Conservation (phyloP, 805 yeast species). For the Cyberlindnera mycetangii region DNA sequence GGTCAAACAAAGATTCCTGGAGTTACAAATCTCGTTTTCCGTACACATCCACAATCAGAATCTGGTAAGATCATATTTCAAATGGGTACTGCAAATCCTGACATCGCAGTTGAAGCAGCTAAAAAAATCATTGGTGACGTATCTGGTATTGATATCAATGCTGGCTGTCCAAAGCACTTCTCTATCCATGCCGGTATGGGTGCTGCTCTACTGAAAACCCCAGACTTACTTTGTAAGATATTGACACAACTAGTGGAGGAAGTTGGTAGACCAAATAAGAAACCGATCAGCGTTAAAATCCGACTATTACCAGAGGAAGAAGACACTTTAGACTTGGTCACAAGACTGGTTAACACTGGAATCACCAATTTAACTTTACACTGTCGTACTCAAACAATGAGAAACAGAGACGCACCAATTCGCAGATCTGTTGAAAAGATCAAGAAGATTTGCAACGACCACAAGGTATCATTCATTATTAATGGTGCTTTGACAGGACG, state of each 20-base stretch:
- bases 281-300: constrained; percentile 90
- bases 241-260: constrained; percentile 64
- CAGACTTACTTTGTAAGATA: constrained; percentile 73
- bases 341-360: constrained; percentile 67
- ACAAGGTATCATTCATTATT: constrained; percentile 69
- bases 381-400: constrained; percentile 86
- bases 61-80: constrained; percentile 75
- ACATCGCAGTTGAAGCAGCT: constrained; percentile 87
- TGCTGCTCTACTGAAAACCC: constrained; percentile 82
- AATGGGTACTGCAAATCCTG: constrained; percentile 83
- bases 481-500: constrained; percentile 73
- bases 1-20: constrained; percentile 43
- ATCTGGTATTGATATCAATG: constrained; percentile 88
- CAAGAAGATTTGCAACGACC: constrained; percentile 53
- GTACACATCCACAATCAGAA: constrained; percentile 68
- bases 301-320: constrained; percentile 66
- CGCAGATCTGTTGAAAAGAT: constrained; percentile 66
- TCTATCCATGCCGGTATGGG: constrained; percentile 97
- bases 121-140: constrained; percentile 78
- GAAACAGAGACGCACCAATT: constrained; percentile 80
- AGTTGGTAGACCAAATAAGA: constrained; percentile 73
- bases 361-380: constrained; percentile 84
- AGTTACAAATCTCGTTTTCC: constrained; percentile 59
- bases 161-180: constrained; percentile 97
- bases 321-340: constrained; percentile 58